Percentiles rank a stretch among this genome's conserved stretches.
These are phyloP conservation scores for Phialocephala subalpina DNA, from an alignment of 2,329 filamentous ascomycete species.

Conservation along the genomic window DNA sequence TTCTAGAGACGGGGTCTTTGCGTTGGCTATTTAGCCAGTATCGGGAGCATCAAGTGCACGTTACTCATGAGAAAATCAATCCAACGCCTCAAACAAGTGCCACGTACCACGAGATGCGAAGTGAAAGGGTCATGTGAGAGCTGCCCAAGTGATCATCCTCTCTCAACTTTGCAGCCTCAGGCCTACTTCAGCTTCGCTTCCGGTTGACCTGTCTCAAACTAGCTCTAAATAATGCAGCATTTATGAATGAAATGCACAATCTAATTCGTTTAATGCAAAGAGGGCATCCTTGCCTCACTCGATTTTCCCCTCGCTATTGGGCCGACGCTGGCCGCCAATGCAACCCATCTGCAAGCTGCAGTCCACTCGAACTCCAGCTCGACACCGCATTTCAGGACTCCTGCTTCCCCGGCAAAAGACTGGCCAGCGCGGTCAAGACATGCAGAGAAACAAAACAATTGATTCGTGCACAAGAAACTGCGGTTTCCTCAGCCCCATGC, in stretches of 20 bases:
- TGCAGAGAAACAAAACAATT: not conserved
- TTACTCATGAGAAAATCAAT: not conserved
- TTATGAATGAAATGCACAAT: constrained; percentile 21
- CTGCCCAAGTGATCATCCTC: not conserved
- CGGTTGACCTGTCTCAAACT: not conserved
- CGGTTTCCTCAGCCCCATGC: constrained; percentile 3
- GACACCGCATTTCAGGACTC: constrained; percentile 18
- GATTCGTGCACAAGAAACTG: constrained; percentile 7
- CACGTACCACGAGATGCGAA: constrained; percentile 5
- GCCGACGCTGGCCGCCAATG: constrained; percentile 26
- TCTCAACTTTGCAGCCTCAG: not conserved
- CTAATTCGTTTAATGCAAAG: constrained; percentile 16
- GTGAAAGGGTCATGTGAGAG: not conserved
- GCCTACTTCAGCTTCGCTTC: too few species aligned
- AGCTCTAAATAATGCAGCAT: constrained; percentile 22
- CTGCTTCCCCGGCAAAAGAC: constrained; percentile 15
- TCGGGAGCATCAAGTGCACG: not conserved
- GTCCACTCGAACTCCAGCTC: constrained; percentile 20
- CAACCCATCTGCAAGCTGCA: constrained; percentile 14
- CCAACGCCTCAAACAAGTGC: not conserved
- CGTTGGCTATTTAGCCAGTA: constrained; percentile 1
- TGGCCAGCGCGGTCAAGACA: constrained; percentile 16
- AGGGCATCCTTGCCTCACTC: constrained; percentile 3
- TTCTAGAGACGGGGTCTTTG: constrained; percentile 2
- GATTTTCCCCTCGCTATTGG: constrained; percentile 19